phyloP scores from a whole-genome alignment of 2,329 filamentous ascomycete species.

The Claviceps monticola region DNA sequence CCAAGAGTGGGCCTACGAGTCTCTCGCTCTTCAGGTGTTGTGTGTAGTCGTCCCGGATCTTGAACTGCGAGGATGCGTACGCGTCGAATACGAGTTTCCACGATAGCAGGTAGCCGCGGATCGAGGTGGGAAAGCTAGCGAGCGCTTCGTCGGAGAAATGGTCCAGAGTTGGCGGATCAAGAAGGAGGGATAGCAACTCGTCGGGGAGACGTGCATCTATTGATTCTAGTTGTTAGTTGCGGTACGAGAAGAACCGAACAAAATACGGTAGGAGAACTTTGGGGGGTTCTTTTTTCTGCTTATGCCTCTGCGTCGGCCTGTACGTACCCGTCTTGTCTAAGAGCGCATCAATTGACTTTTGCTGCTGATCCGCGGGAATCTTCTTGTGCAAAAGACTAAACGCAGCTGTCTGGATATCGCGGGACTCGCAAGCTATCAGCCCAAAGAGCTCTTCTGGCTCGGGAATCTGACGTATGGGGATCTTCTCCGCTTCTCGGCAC shows the following conservation, averaged over 20 bases:
- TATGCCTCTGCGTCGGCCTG: not conserved
- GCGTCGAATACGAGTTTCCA: slow-evolving; percentile 88
- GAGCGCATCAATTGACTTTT: slow-evolving; percentile 65
- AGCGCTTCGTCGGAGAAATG: slow-evolving; percentile 51
- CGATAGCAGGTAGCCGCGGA: slow-evolving; percentile 72
- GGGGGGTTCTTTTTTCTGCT: not conserved
- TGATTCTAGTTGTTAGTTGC: not conserved
- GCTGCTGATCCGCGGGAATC: slow-evolving; percentile 66
- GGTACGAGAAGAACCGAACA: not conserved
- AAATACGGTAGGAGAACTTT: not conserved
- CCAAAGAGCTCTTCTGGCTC: slow-evolving; percentile 59
- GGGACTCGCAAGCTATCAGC: slow-evolving; percentile 61
- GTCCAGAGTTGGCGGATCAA: slow-evolving; percentile 63
- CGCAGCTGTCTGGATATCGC: slow-evolving; percentile 63
- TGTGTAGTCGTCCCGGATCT: slow-evolving; percentile 69
- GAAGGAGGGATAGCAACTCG: slow-evolving; percentile 70
- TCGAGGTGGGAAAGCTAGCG: slow-evolving; percentile 50
- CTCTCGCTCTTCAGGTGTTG: slow-evolving; percentile 64
- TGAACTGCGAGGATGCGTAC: slow-evolving; percentile 63
- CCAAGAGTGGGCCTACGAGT: slow-evolving; percentile 54
- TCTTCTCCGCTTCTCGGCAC: slow-evolving; percentile 50
- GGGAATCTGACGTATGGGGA: slow-evolving; percentile 47
- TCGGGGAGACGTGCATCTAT: slow-evolving; percentile 59
- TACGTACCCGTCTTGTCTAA: slow-evolving; percentile 49
- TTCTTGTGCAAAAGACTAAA: slow-evolving; percentile 68